Evolutionary conservation across 306 rosid species (phyloP).

Genomic region (Corylus avellana): DNA sequence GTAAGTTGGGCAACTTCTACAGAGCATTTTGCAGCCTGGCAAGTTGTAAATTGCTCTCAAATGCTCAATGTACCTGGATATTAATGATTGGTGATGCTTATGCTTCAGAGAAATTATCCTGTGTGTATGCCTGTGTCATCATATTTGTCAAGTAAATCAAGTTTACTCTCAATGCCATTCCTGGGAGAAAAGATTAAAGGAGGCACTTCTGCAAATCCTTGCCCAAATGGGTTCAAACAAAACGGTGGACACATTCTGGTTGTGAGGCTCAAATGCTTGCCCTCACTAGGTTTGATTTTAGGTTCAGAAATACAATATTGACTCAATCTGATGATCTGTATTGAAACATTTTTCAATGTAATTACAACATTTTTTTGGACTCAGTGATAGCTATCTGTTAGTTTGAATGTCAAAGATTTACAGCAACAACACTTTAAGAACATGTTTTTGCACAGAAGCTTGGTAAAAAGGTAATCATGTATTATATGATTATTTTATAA

Average conservation of each 20-base stretch:
- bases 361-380: background rate
- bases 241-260: background rate
- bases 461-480: background rate
- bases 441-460: background rate
- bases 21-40: background rate
- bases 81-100: background rate
- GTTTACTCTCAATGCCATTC: background rate
- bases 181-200: background rate
- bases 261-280: constrained; percentile 1
- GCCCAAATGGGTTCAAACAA: background rate
- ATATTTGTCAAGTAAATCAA: background rate
- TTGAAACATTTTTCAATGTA: background rate
- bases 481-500: background rate
- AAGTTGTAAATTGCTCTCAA: constrained; percentile 20
- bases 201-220: background rate
- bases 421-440: constrained; percentile 4
- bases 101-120: background rate
- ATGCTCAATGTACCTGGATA: background rate
- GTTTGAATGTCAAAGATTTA: background rate
- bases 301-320: background rate
- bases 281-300: constrained; percentile 6
- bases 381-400: background rate
- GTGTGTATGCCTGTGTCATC: background rate
- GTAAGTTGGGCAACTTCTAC: background rate
- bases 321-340: background rate